Evolutionary conservation across 108 stramenopile species (phyloP), one percentile per base, ranked within the genome.

Genomic region (Nitzschia sp.): DNA sequence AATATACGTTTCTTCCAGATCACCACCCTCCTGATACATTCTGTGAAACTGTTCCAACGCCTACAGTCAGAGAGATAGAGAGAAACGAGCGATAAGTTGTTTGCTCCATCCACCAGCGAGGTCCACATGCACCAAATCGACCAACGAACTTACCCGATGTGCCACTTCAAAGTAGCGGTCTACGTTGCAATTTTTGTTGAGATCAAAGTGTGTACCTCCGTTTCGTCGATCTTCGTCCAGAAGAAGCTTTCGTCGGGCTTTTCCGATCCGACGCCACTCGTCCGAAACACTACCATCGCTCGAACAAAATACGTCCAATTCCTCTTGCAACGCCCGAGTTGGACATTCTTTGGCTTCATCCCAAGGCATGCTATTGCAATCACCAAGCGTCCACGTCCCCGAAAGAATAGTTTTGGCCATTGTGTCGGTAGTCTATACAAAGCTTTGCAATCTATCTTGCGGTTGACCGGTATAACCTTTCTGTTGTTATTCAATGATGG

Each of bases 1-100:
- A 4, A 85, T 57, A 34, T 85, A 85, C 4, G 70, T 69, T 26
- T 71, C 72, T 67, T 85, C 85, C 21, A 76, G 25, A 22, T 77
- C 53, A 41, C 48, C 38, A 35, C 54, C 53, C 16, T 26, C 53
- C 26, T 67, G 31, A 45, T 71, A 80, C 68, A 76, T 63, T 2
- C 61, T 44, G 30, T 64, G 73, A 58, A 85, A 85, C 26, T 80
- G 74, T 34, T 61, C 60, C 28, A 73, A 58, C 4, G 73, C 69
- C 84, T 82, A 31, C 9, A 47, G 38, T 0, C 31, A 25, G n/a
- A n/a, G n/a, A n/a, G n/a, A n/a, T n/a, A n/a, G 25, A 22, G 45
- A 21, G 28, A 2, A 29, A 28, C n/a, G n/a, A n/a, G n/a, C n/a
- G n/a, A n/a, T n/a, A n/a, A n/a, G n/a, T n/a, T n/a, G n/a, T n/a